Evolutionary conservation across 2,329 filamentous ascomycete genomes (phyloP), one percentile per base, ranked within the genome.

Genomic region (Pseudofabraea citricarpa): DNA sequence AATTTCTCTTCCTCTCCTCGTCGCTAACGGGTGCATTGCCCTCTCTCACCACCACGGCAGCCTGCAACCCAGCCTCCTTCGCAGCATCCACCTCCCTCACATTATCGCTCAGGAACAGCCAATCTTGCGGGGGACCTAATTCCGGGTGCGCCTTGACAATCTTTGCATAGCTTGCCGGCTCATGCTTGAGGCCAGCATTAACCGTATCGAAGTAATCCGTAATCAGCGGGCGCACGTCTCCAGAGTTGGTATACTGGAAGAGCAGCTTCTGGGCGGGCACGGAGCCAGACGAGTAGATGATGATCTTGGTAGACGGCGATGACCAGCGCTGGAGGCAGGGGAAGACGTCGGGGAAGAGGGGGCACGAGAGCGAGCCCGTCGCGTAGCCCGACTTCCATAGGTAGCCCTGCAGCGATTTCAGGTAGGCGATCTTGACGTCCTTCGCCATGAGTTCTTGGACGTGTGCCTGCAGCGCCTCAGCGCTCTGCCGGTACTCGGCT

Each of bases 91-190:
- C 80, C 64, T 86, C 82, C 58, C 75, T 78, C 36, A 87, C 73
- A 58, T 90, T 90, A 66, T 93, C 87, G 57, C 85, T 91, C 48
- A 91, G 67, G 62, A 93, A 93, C n/a, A 89, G 69, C 70, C 86
- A 86, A 44, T 75, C 70, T 9, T 62, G 63, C 15, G 72, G 62
- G 39, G 67, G 54, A 44, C 72, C 66, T 24, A 71, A 66, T 13
- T 77, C 61, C 35, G 42, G 40, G 35, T 26, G 26, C 32, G 22
- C 36, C 6, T n/a, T 20, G 7, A 41, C 48, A 40, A 63, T 60
- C 40, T 47, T 57, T 40, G 67, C 63, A 65, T 91, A 93, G 61
- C 86, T 90, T 18, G 61, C 63, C 29, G 66, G 61, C 54, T 88
- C 78, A 36, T 74, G 77, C 70, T 93, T 93, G 44, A 77, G 73